Percentiles rank a stretch among this genome's conserved stretches.
Evolutionary conservation across 306 rosid species (phyloP).

Genomic region (Ammopiptanthus mongolicus): DNA sequence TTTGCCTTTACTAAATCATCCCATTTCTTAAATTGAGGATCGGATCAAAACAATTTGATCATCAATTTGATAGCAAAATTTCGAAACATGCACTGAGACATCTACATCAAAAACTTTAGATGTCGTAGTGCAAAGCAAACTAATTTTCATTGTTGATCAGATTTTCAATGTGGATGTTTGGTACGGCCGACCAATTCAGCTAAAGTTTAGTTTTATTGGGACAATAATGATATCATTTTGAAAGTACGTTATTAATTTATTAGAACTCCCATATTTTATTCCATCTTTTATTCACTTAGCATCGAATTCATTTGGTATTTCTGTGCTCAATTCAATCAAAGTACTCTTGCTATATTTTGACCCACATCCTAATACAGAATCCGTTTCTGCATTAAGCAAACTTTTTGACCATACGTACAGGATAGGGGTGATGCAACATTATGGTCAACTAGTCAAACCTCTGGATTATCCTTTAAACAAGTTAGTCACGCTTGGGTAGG

Average conservation of each 20-base stretch:
- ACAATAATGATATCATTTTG: constrained; percentile 11
- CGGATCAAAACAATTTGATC: background rate
- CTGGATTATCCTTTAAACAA: background rate
- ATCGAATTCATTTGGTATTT: constrained; percentile 7
- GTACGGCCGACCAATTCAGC: background rate
- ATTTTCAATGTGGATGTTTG: constrained; percentile 20
- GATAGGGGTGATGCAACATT: background rate
- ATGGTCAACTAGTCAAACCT: constrained; percentile 12
- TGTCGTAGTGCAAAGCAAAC: constrained; percentile 21
- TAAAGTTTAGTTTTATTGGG: constrained; percentile 1
- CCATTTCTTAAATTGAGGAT: background rate
- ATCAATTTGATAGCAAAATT: background rate
- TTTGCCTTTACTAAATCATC: too few species aligned
- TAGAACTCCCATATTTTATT: background rate
- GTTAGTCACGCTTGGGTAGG: constrained; percentile 31
- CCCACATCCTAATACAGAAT: background rate
- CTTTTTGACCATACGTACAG: constrained; percentile 9
- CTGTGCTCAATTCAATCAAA: constrained; percentile 1
- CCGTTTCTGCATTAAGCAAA: background rate
- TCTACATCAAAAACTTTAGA: constrained; percentile 33
- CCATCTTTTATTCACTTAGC: background rate
- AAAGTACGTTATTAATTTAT: background rate
- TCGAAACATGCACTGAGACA: background rate
- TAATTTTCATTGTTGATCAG: constrained; percentile 11
- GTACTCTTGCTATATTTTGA: constrained; percentile 17